Evolutionary conservation across 768 basidiomycete genomes (phyloP).

Genomic region (Zangia roseola): DNA sequence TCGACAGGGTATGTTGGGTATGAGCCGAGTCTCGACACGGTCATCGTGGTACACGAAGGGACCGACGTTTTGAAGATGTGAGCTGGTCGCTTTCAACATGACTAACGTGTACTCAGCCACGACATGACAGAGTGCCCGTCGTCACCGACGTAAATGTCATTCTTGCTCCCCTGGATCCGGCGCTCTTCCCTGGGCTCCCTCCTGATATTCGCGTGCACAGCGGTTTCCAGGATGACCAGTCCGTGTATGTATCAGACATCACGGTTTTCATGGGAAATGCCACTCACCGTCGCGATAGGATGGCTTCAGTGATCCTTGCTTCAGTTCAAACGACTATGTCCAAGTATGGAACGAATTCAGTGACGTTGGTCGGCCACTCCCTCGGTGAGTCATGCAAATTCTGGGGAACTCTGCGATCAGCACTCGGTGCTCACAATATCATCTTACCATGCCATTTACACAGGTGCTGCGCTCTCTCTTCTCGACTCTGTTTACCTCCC

Average conservation of each 20-base stretch:
- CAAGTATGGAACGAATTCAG: slow-evolving; percentile 30
- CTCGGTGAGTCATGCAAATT: slow-evolving; percentile 27
- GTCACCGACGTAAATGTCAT: slow-evolving; percentile 41
- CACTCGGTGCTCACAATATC: no score
- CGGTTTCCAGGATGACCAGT: slow-evolving; percentile 46
- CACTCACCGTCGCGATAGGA: slow-evolving; percentile 32
- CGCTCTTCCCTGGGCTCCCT: slow-evolving; percentile 47
- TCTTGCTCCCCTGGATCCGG: slow-evolving; percentile 30
- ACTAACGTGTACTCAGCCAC: slow-evolving; percentile 18
- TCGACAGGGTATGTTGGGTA: slow-evolving; percentile 37
- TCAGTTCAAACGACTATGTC: slow-evolving; percentile 42
- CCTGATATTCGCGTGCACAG: slow-evolving; percentile 40
- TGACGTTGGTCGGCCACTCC: slow-evolving; percentile 47
- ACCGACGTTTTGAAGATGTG: slow-evolving; percentile 26
- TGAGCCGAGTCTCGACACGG: slow-evolving; percentile 32
- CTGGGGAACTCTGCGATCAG: no score
- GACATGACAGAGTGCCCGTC: slow-evolving; percentile 29
- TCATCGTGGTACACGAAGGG: slow-evolving; percentile 37
- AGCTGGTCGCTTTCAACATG: slow-evolving; percentile 41
- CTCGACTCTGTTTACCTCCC: slow-evolving; percentile 38
- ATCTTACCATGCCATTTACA: no score
- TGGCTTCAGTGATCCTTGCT: slow-evolving; percentile 37
- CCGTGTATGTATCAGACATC: slow-evolving; percentile 32
- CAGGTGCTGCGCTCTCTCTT: slow-evolving; percentile 36
- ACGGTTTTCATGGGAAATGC: not conserved